Evolutionary conservation across 2,329 filamentous ascomycete species (phyloP).

Genomic region (Aspergillus sp.): DNA sequence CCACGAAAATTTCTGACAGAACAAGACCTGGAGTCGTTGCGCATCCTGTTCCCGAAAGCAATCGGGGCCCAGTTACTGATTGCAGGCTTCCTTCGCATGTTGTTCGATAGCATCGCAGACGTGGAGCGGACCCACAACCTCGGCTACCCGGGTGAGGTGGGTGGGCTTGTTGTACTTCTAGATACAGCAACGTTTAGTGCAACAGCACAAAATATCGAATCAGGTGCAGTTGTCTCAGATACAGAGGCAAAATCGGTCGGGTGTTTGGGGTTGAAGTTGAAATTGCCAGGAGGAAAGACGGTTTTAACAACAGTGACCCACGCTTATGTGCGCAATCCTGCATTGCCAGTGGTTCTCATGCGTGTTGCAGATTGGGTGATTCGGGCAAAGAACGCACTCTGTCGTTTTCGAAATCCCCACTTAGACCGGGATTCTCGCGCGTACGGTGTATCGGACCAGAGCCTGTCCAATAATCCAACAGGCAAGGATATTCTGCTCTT

Average conservation of each 20-base stretch:
- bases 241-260: not conserved
- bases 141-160: too few species aligned
- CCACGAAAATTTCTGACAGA: slow-evolving; percentile 9
- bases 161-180: too few species aligned
- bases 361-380: slow-evolving; percentile 1
- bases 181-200: too few species aligned
- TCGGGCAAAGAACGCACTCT: slow-evolving; percentile 1
- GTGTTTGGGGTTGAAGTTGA: slow-evolving; percentile 18
- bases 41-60: slow-evolving; percentile 11
- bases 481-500: slow-evolving; percentile 5
- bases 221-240: too few species aligned
- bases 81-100: slow-evolving; percentile 9
- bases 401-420: not conserved
- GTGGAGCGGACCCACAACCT: slow-evolving; percentile 3
- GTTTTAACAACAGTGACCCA: slow-evolving; percentile 7
- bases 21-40: slow-evolving; percentile 7
- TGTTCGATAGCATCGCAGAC: slow-evolving; percentile 8
- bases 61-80: slow-evolving; percentile 11
- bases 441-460: not conserved
- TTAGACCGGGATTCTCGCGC: not conserved
- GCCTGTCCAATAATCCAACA: slow-evolving; percentile 2
- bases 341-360: not conserved
- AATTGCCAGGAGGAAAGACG: slow-evolving; percentile 1
- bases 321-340: slow-evolving; percentile 4
- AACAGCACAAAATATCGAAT: too few species aligned